Conservation (phyloP, 1,284 basidiomycete genomes). For the Papiliotrema laurentii region DNA sequence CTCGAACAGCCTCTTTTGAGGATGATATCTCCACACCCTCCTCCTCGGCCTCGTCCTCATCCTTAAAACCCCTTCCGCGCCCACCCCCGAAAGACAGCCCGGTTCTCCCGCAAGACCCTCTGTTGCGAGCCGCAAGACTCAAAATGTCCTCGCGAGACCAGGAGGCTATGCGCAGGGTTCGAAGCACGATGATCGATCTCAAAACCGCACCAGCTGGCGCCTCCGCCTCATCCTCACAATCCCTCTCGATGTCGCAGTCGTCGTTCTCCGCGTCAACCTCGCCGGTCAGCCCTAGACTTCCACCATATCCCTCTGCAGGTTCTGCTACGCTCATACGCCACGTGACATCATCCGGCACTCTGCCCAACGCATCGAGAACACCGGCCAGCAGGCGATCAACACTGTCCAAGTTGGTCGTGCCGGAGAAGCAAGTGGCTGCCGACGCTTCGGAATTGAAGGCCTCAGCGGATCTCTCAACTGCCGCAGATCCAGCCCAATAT, state of each 20-base stretch:
- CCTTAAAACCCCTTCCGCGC: background rate
- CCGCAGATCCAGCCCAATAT: slow-evolving; percentile 19
- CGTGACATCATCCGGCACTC: too few relatives aligned
- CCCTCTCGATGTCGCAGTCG: background rate
- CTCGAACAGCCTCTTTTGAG: too few relatives aligned
- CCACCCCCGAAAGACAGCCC: slow-evolving; percentile 4
- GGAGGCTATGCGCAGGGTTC: slow-evolving; percentile 35
- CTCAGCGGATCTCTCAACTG: background rate
- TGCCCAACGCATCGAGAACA: too few relatives aligned
- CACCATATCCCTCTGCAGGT: background rate
- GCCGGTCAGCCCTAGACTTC: slow-evolving; percentile 15
- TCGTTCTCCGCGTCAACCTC: slow-evolving; percentile 1
- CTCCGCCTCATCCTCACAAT: slow-evolving; percentile 15
- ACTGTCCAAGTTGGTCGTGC: slow-evolving; percentile 9
- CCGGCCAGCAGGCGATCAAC: slow-evolving; percentile 24
- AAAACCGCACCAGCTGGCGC: too few relatives aligned
- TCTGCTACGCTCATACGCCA: too few relatives aligned
- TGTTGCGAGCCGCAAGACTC: slow-evolving; percentile 26
- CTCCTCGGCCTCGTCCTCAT: background rate
- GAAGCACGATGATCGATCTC: slow-evolving; percentile 24
- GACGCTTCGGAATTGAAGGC: background rate
- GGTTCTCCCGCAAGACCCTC: slow-evolving; percentile 3
- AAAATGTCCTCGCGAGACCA: slow-evolving; percentile 31
- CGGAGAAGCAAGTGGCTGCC: background rate
- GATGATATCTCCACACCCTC: too few relatives aligned